Evolutionary conservation across 228 moss, liverwort and hornwort species (phyloP).

Genomic region (Sphagnum magellanicum): DNA sequence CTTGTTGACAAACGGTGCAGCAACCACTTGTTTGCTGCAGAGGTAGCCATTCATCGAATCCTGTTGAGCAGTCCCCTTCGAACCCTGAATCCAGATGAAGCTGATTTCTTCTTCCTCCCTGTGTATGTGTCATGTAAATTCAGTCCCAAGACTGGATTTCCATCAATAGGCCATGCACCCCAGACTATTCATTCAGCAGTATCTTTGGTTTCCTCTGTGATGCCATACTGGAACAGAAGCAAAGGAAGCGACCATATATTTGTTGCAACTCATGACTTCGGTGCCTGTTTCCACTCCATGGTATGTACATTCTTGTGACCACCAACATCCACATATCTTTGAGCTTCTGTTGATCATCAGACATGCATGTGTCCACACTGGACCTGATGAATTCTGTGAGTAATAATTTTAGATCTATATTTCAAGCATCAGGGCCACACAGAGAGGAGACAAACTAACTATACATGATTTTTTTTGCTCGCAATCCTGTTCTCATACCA

Average conservation of each 20-base stretch:
- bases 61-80: constrained; percentile 57
- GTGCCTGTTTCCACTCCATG: constrained; percentile 83
- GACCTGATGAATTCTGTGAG: too few relatives aligned
- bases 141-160: constrained; percentile 79
- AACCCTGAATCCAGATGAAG: constrained; percentile 60
- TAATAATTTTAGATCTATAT: too few relatives aligned
- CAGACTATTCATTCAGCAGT: constrained; percentile 64
- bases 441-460: too few relatives aligned
- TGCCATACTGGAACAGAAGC: constrained; percentile 77
- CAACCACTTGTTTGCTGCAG: constrained; percentile 86
- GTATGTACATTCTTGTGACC: constrained; percentile 10
- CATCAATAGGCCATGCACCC: constrained; percentile 61
- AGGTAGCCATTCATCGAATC: constrained; percentile 75
- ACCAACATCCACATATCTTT: too few relatives aligned
- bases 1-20: constrained; percentile 70
- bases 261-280: constrained; percentile 84
- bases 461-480: too few relatives aligned
- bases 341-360: too few relatives aligned
- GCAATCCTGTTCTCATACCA: too few relatives aligned
- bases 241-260: constrained; percentile 87
- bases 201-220: constrained; percentile 50
- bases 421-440: too few relatives aligned
- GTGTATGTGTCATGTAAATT: constrained; percentile 94
- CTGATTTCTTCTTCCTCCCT: constrained; percentile 89
- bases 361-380: too few relatives aligned